These are phyloP conservation scores for Anthracocystis setariae DNA, from an alignment of 1,284 basidiomycete genomes.

Conservation along the genomic window DNA sequence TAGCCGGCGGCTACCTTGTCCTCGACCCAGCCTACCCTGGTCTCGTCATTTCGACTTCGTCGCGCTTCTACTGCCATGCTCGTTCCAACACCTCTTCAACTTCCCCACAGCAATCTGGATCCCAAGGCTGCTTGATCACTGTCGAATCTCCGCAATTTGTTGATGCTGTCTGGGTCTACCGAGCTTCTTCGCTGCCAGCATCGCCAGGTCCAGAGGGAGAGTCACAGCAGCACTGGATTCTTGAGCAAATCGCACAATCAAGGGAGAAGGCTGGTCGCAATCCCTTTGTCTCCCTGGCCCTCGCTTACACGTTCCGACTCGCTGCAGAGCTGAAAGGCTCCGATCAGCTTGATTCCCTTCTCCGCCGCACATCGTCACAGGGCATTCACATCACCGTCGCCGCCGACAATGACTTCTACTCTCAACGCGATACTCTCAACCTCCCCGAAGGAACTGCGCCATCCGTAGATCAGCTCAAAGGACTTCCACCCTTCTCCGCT, in stretches of 20 bases:
- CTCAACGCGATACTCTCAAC: conserved; percentile 77
- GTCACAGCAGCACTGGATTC: conserved; percentile 20
- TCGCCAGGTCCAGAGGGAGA: background rate
- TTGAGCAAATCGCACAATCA: conserved; percentile 46
- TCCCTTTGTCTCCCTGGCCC: conserved; percentile 89
- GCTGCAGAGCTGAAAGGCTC: conserved; percentile 68
- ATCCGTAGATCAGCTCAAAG: conserved; percentile 68
- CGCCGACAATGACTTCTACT: conserved; percentile 98
- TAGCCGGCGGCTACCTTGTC: conserved; percentile 70
- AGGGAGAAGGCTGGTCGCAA: conserved; percentile 72
- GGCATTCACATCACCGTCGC: conserved; percentile 81
- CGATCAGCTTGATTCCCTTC: conserved; percentile 12
- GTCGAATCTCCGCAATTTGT: conserved; percentile 92
- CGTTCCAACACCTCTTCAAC: conserved; percentile 5
- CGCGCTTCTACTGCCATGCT: conserved; percentile 84
- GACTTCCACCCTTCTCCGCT: conserved; percentile 77
- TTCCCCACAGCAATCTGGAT: background rate
- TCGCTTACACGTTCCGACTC: conserved; percentile 80
- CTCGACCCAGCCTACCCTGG: conserved; percentile 66
- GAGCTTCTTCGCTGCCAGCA: conserved; percentile 66
- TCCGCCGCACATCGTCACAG: conserved; percentile 46
- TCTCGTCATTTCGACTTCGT: conserved; percentile 77
- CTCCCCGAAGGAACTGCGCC: conserved; percentile 46
- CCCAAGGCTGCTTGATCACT: conserved; percentile 69
- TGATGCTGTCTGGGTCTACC: conserved; percentile 81